These are phyloP conservation scores for Dorcoceras hygrometricum DNA, from an alignment of 257 asterid genomes.

Conservation along the genomic window DNA sequence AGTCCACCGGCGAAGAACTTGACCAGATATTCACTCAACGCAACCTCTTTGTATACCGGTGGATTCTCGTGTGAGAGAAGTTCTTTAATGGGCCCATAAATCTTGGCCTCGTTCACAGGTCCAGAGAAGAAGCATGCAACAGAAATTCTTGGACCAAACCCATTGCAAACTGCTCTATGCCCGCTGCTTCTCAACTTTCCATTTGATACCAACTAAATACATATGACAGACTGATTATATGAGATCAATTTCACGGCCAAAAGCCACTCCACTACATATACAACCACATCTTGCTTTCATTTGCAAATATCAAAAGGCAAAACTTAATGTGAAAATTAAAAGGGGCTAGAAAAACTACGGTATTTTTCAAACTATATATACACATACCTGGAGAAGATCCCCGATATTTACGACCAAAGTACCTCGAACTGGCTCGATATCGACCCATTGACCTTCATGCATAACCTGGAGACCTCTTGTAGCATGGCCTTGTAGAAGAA, in stretches of 20 bases:
- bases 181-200: constrained; percentile 31
- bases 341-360: no score
- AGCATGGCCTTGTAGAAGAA: constrained; percentile 20
- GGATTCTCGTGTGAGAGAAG: constrained; percentile 47
- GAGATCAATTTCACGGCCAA: not conserved
- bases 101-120: constrained; percentile 3
- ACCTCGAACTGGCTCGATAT: constrained; percentile 19
- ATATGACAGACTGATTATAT: not conserved
- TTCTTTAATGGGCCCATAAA: constrained; percentile 50
- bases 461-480: constrained; percentile 19
- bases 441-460: constrained; percentile 24
- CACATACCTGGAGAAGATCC: constrained; percentile 27
- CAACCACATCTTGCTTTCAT: no score
- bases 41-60: constrained; percentile 31
- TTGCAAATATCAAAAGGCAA: no score
- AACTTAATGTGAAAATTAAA: no score
- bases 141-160: constrained; percentile 38
- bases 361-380: no score
- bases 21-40: constrained; percentile 33
- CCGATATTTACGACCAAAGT: constrained; percentile 20
- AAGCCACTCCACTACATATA: no score
- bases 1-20: constrained; percentile 30
- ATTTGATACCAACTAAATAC: constrained; percentile 33
- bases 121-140: constrained; percentile 32
- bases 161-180: constrained; percentile 37